phyloP scores from a whole-genome alignment of 2,329 filamentous ascomycete species.

The Colletotrichum sp. region DNA sequence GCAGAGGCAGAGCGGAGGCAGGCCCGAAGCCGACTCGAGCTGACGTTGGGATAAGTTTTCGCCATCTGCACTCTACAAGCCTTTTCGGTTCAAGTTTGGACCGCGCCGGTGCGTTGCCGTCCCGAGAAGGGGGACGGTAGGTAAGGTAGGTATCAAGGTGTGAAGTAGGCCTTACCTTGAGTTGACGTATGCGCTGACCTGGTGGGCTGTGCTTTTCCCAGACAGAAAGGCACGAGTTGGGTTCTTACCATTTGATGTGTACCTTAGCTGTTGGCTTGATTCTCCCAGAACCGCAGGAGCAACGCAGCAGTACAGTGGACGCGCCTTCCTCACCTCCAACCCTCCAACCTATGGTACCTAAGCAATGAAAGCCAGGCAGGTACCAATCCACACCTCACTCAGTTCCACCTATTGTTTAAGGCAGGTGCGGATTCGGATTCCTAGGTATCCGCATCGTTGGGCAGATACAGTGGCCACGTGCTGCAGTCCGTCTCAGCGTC shows the following conservation, averaged over 20 bases:
- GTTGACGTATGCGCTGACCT: neutral
- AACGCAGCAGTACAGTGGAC: neutral
- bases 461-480: constrained; percentile 6
- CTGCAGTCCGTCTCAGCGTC: neutral
- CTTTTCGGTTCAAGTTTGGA: neutral
- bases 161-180: neutral
- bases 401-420: neutral
- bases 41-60: constrained; percentile 14
- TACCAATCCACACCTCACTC: too few species aligned
- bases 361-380: too few species aligned
- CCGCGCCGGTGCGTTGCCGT: constrained; percentile 1
- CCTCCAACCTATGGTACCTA: too few species aligned
- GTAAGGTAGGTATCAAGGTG: neutral
- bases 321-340: neutral
- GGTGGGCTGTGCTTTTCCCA: neutral
- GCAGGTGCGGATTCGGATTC: neutral
- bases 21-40: neutral
- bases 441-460: neutral
- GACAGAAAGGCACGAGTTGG: neutral
- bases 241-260: neutral
- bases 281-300: neutral
- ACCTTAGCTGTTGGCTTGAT: neutral
- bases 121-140: neutral
- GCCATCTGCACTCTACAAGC: neutral
- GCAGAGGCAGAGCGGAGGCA: neutral